A percentile compares a stretch with the other conserved stretches of the same genome.
phyloP scores from a whole-genome alignment of 108 stramenopile genomes.

The Pseudonitzschia multistriata region DNA sequence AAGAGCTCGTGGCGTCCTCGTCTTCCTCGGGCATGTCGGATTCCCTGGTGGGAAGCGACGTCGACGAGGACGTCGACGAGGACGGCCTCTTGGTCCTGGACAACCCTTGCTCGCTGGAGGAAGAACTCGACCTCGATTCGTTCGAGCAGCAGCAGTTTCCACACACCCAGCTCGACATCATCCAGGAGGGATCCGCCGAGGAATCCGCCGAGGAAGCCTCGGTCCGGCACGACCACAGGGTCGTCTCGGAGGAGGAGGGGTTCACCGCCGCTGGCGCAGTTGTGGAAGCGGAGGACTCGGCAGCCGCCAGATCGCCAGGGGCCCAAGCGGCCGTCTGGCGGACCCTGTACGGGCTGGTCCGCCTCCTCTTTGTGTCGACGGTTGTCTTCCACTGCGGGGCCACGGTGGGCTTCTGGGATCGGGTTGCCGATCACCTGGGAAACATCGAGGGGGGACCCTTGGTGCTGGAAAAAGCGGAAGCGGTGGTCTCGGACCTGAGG shows the following conservation, averaged over 20 bases:
- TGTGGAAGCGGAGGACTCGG: background rate
- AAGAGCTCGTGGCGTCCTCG: background rate
- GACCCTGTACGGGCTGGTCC: background rate
- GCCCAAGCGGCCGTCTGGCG: background rate
- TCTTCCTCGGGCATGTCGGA: conserved; percentile 17
- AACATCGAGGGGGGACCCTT: background rate
- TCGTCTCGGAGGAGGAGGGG: background rate
- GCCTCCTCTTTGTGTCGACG: background rate
- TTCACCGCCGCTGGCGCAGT: background rate
- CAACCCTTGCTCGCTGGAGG: background rate
- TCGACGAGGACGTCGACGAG: background rate
- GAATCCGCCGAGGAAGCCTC: conserved; percentile 1
- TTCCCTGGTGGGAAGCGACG: conserved; percentile 14
- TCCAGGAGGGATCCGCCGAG: background rate
- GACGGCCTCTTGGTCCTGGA: background rate
- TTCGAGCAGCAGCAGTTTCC: conserved; percentile 13
- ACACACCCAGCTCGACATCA: conserved; percentile 12
- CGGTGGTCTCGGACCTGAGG: background rate
- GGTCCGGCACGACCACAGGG: too few species aligned
- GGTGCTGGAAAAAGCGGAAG: background rate
- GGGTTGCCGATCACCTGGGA: background rate
- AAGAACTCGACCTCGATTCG: conserved; percentile 1
- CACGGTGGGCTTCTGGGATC: background rate
- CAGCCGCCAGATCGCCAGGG: background rate
- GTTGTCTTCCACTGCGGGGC: background rate